phyloP scores from a whole-genome alignment of 805 yeast genomes.

The Cyberlindnera americana region DNA sequence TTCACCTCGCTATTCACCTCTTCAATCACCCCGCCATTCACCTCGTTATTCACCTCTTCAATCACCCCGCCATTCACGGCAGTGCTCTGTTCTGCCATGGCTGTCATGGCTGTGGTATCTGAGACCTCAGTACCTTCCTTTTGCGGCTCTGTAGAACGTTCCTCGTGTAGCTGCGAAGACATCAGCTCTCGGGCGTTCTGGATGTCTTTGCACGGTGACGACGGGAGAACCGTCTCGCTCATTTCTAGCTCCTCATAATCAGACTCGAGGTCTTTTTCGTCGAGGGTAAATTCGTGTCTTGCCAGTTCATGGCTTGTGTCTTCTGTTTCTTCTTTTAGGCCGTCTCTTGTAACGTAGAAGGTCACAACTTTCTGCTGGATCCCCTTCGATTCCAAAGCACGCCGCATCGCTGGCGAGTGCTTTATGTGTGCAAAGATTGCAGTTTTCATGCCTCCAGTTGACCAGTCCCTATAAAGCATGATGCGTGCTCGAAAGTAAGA shows the following conservation, averaged over 20 bases:
- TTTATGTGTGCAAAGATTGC: conserved; percentile 19
- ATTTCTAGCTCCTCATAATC: conserved; percentile 5
- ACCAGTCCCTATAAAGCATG: conserved; percentile 25
- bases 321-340: conserved; percentile 6
- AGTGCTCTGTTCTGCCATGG: too few relatives aligned
- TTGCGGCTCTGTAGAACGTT: too few relatives aligned
- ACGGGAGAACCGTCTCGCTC: conserved; percentile 3
- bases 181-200: conserved; percentile 18
- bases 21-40: too few relatives aligned
- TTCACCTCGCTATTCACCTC: too few relatives aligned
- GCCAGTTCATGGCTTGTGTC: neutral
- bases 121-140: neutral
- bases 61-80: too few relatives aligned
- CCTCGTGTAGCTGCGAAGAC: conserved; percentile 7
- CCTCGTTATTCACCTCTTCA: too few relatives aligned
- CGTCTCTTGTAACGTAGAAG: conserved; percentile 8
- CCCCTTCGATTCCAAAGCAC: conserved; percentile 10
- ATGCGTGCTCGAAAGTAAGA: conserved; percentile 20
- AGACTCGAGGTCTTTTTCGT: conserved; percentile 18
- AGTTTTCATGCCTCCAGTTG: conserved; percentile 1
- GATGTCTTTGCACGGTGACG: conserved; percentile 18
- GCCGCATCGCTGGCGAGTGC: conserved; percentile 19
- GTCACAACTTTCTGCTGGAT: conserved; percentile 10
- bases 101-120: neutral
- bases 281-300: conserved; percentile 13